Evolutionary conservation across 2,329 filamentous ascomycete genomes (phyloP).

Genomic region (Aspergillus alliaceus): DNA sequence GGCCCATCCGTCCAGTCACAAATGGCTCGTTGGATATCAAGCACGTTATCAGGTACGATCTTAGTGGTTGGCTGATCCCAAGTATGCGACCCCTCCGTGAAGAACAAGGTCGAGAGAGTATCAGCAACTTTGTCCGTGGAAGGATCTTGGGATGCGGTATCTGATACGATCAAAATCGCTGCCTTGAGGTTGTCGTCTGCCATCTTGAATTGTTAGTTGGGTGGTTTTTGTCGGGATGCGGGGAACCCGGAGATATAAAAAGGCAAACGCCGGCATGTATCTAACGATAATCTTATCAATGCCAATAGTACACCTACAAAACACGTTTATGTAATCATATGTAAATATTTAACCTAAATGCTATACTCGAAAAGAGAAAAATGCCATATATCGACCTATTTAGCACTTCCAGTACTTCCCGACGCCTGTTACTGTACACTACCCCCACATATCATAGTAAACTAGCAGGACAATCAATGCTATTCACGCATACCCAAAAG

Average conservation of each 20-base stretch:
- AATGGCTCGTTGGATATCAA: slow-evolving; percentile 73
- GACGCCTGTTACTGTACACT: slow-evolving; percentile 26
- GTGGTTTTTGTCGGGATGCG: slow-evolving; percentile 1
- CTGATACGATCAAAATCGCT: slow-evolving; percentile 84
- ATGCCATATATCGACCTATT: slow-evolving; percentile 10
- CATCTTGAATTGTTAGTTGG: slow-evolving; percentile 25
- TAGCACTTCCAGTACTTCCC: slow-evolving; percentile 14
- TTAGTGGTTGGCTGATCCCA: slow-evolving; percentile 70
- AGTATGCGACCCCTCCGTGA: slow-evolving; percentile 62
- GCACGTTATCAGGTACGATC: slow-evolving; percentile 77
- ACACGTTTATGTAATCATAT: too few species aligned
- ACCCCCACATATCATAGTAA: slow-evolving; percentile 14
- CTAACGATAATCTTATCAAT: neutral
- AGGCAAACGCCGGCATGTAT: too few species aligned
- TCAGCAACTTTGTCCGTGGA: slow-evolving; percentile 73
- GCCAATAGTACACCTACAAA: neutral
- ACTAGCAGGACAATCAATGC: slow-evolving; percentile 30
- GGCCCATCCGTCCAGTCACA: slow-evolving; percentile 70
- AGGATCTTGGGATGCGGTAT: slow-evolving; percentile 79
- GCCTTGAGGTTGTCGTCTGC: slow-evolving; percentile 56
- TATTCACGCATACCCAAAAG: slow-evolving; percentile 26
- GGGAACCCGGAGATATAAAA: neutral
- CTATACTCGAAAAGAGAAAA: too few species aligned
- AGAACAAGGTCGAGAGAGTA: slow-evolving; percentile 68
- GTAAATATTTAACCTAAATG: too few species aligned